phyloP scores from a whole-genome alignment of 139 green algal species.

The Pleodorina starrii region DNA sequence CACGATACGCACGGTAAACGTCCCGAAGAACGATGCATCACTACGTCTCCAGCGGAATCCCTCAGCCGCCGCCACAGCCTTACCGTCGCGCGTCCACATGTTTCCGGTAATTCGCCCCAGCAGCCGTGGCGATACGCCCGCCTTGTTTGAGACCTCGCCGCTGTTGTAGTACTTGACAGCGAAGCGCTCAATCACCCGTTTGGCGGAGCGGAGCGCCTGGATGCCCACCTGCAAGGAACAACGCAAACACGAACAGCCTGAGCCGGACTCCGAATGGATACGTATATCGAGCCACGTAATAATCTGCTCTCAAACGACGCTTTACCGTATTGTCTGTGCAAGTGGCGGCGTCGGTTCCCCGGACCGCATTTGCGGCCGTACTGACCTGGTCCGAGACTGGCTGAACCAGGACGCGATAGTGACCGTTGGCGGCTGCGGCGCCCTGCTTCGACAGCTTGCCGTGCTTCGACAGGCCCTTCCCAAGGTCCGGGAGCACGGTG shows the following conservation, averaged over 20 bases:
- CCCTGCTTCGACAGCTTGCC: slow-evolving; percentile 3
- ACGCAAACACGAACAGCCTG: too few species aligned
- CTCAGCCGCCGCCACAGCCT: too few species aligned
- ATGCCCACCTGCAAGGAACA: slow-evolving; percentile 27
- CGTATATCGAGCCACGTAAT: too few species aligned
- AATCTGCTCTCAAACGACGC: too few species aligned
- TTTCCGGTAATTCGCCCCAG: slow-evolving; percentile 84
- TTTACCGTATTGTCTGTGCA: too few species aligned
- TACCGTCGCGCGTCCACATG: slow-evolving; percentile 73
- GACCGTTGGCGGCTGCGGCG: not conserved
- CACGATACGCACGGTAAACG: too few species aligned
- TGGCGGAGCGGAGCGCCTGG: slow-evolving; percentile 26
- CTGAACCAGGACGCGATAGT: slow-evolving; percentile 41
- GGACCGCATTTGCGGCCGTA: too few species aligned
- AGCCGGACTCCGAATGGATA: too few species aligned
- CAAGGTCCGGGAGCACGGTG: slow-evolving; percentile 74
- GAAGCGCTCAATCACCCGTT: slow-evolving; percentile 58
- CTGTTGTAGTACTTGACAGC: slow-evolving; percentile 69
- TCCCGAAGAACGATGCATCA: too few species aligned
- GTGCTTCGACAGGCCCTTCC: slow-evolving; percentile 53
- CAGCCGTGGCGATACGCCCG: slow-evolving; percentile 71
- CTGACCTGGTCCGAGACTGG: not conserved
- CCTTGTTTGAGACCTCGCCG: slow-evolving; percentile 58
- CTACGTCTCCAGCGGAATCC: too few species aligned
- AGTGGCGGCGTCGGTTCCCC: too few species aligned